Evolutionary conservation across 1,284 basidiomycete species (phyloP), one percentile per base, ranked within the genome.

Genomic region (Rhodotorula sp.): DNA sequence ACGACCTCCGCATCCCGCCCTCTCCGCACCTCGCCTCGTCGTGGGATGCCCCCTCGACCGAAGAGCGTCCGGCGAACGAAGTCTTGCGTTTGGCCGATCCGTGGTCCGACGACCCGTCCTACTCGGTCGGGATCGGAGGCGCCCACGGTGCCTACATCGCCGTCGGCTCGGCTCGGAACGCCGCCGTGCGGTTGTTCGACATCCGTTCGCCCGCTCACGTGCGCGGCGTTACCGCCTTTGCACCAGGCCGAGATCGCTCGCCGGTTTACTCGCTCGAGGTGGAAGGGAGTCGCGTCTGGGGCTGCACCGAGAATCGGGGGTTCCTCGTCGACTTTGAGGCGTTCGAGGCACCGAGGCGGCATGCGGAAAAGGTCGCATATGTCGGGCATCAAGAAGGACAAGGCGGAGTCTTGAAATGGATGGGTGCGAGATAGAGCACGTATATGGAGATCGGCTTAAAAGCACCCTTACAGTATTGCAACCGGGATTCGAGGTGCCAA

Each of bases 251-350:
- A 8, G 79, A 80, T 57, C 79, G 80, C 5, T 79, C 77, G 5
- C 82, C 82, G 0, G 80, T 83, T 1, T 83, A 83, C 66, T 71
- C 75, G 5, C 60, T 83, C 6, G 69, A 72, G 55, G 79, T 77
- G 2, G 82, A 82, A 50, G 79, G 79, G 26, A 79, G 79, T 19
- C 76, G 80, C n/a, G 64, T 83, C 23, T 83, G 80, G 80, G 82
- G 80, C 21, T 81, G 81, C 0, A 81, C 79, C 31, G 80, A 82
- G 63, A 70, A 67, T 21, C 67, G 81, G 23, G 79, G 77, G 19
- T 82, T 82, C 64, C 79, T 81, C 16, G 63, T 81, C 15, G 78
- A 81, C 1, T 82, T 81, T 60, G 81, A 82, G 14, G 58, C 65
- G 18, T 62, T 64, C 49, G 21, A 19, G 16, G 50, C 26, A 5